Conservation (phyloP, 73 alveolate genomes). For the Paramecium sonneborni region DNA sequence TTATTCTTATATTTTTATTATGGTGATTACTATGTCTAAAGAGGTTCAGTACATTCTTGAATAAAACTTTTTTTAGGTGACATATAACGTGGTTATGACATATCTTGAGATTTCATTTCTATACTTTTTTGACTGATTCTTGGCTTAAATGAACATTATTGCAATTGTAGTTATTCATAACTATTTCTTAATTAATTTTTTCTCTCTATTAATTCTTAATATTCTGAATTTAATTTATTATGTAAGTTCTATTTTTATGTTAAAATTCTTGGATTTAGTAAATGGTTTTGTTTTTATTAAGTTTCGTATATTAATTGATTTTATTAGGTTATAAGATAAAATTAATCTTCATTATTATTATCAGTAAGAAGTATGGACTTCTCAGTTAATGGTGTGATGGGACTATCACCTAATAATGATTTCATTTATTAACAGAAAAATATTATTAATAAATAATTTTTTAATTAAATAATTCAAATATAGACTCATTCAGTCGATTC, state of each 20-base stretch:
- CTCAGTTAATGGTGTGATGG: constrained; percentile 16
- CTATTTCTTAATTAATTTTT: not conserved
- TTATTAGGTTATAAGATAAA: not conserved
- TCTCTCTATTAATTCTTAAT: not conserved
- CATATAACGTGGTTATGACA: not conserved
- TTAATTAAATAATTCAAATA: not conserved
- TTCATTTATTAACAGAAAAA: not conserved
- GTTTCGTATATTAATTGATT: not conserved
- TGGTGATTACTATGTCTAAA: not conserved
- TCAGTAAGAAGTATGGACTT: not conserved
- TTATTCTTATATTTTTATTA: not conserved
- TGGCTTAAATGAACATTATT: constrained; percentile 9
- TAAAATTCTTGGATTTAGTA: not conserved
- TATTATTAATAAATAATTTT: not conserved
- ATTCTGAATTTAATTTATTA: not conserved
- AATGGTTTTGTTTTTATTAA: not conserved
- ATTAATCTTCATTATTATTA: not conserved
- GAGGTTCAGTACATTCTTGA: not conserved
- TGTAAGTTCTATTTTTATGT: not conserved
- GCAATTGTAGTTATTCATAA: not conserved
- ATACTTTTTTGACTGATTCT: not conserved
- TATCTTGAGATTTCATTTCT: constrained; percentile 1
- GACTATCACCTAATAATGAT: not conserved
- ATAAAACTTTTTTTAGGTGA: not conserved
- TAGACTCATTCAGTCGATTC: not conserved